Evolutionary conservation across 2,329 filamentous ascomycete genomes (phyloP).

Genomic region (Talaromyces sp.): DNA sequence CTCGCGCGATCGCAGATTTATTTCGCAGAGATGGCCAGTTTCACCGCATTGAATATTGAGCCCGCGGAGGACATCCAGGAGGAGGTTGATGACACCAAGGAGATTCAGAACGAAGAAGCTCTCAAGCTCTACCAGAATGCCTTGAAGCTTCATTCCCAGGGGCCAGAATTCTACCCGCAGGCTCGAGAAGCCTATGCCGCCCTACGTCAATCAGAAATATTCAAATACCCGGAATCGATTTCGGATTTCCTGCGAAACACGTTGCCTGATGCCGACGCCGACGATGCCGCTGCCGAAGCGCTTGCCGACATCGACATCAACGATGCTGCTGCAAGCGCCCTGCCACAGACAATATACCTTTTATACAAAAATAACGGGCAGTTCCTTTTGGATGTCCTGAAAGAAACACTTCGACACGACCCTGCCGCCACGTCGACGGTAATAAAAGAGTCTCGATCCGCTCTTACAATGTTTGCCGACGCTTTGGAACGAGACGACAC

Average conservation of each 20-base stretch:
- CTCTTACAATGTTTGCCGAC: conserved; percentile 54
- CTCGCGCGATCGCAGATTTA: background rate
- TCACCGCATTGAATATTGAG: conserved; percentile 89
- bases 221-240: conserved; percentile 80
- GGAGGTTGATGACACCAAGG: conserved; percentile 90
- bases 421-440: conserved; percentile 15
- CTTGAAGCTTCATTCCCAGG: conserved; percentile 85
- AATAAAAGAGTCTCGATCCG: conserved; percentile 35
- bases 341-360: conserved; percentile 86
- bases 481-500: conserved; percentile 62
- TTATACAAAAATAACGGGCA: conserved; percentile 95
- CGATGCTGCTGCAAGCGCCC: conserved; percentile 71
- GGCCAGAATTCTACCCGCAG: conserved; percentile 67
- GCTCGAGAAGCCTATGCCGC: conserved; percentile 77
- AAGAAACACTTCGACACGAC: conserved; percentile 40
- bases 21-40: conserved; percentile 50
- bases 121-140: conserved; percentile 91
- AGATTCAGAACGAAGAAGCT: conserved; percentile 95
- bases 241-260: conserved; percentile 77
- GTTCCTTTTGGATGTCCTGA: conserved; percentile 75
- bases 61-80: conserved; percentile 86
- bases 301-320: conserved; percentile 55
- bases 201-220: conserved; percentile 89
- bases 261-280: conserved; percentile 38
- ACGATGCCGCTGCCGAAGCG: conserved; percentile 22